phyloP scores from a whole-genome alignment of 805 yeast species.

The Schwanniomyces vanrijiae region DNA sequence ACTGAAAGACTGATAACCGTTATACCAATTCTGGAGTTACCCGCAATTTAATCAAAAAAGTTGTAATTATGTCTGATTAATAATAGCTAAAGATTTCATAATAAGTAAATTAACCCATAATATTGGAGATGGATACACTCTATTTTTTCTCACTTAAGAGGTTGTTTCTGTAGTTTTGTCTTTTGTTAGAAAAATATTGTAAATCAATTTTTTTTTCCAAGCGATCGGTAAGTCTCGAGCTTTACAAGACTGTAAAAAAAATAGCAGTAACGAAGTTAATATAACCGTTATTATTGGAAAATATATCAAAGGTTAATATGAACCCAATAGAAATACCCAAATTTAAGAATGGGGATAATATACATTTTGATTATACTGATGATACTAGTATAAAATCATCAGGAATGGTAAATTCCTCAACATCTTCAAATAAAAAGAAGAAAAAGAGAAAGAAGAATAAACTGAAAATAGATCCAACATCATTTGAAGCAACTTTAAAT shows the following conservation, averaged over 20 bases:
- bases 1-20: background rate
- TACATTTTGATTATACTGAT: slow-evolving; percentile 28
- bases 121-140: background rate
- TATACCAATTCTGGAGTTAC: background rate
- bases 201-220: background rate
- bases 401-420: slow-evolving; percentile 7
- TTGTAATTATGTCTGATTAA: background rate
- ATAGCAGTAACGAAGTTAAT: background rate
- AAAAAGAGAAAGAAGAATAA: slow-evolving; percentile 35
- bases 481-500: slow-evolving; percentile 46
- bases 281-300: background rate
- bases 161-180: background rate
- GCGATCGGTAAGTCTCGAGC: background rate
- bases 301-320: slow-evolving; percentile 8
- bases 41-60: background rate
- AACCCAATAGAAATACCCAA: slow-evolving; percentile 10
- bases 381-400: slow-evolving; percentile 7
- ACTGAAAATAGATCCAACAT: slow-evolving; percentile 8
- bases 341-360: slow-evolving; percentile 33
- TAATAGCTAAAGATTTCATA: background rate
- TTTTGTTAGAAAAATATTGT: background rate
- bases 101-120: background rate
- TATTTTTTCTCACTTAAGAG: background rate
- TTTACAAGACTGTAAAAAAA: background rate
- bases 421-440: slow-evolving; percentile 18